A percentile compares a stretch with the other conserved stretches of the same genome.
phyloP scores from a whole-genome alignment of 1,284 basidiomycete genomes.

The Rhodotorula sp. region DNA sequence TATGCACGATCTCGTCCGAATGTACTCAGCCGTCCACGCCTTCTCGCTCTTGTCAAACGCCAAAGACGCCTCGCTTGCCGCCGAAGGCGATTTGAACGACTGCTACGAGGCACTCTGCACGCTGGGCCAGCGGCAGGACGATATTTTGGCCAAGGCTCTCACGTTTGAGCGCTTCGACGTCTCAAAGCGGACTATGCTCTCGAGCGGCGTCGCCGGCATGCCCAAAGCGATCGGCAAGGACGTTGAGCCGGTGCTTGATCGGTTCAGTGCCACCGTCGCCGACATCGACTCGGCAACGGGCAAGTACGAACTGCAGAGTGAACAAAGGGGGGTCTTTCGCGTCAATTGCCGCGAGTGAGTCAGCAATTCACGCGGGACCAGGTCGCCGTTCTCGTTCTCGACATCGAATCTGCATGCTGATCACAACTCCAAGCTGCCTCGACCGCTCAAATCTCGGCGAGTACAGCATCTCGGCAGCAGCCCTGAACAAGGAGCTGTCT shows the following conservation, averaged over 20 bases:
- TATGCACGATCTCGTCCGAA: conserved; percentile 65
- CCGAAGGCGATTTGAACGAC: conserved; percentile 67
- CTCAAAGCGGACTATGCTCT: conserved; percentile 59
- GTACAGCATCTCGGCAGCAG: conserved; percentile 75
- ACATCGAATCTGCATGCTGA: not conserved
- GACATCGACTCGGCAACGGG: conserved; percentile 64
- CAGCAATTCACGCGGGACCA: too few species aligned
- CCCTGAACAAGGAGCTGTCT: conserved; percentile 59
- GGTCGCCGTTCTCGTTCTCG: not conserved
- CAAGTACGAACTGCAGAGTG: conserved; percentile 67
- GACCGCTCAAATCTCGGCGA: conserved; percentile 96
- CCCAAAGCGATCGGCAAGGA: conserved; percentile 67
- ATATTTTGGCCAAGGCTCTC: not conserved
- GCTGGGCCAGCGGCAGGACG: conserved; percentile 52
- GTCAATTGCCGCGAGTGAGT: conserved; percentile 72
- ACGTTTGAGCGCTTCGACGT: conserved; percentile 93
- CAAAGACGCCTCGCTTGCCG: conserved; percentile 76
- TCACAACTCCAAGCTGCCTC: conserved; percentile 58
- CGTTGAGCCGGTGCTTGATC: conserved; percentile 67
- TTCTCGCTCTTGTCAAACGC: conserved; percentile 63
- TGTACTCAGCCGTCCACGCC: conserved; percentile 33
- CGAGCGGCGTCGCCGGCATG: conserved; percentile 81
- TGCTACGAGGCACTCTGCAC: conserved; percentile 2
- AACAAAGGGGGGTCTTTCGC: conserved; percentile 85
- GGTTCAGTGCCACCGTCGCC: conserved; percentile 70